Evolutionary conservation across 2,329 filamentous ascomycete species (phyloP), one percentile per base, ranked within the genome.

Genomic region (Stemphylium vesicarium): DNA sequence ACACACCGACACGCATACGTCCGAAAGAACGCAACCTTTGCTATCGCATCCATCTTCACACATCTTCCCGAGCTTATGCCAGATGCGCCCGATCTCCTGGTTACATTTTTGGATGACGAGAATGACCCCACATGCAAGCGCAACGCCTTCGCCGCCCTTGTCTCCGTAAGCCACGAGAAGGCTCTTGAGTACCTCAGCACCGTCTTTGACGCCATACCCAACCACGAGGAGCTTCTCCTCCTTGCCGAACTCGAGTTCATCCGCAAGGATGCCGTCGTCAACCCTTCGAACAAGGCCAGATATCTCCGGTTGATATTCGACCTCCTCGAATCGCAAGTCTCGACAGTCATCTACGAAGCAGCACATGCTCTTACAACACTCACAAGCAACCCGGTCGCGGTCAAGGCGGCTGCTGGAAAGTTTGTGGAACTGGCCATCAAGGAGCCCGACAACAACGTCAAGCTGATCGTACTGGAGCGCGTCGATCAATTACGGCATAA

Each of bases 361-460:
- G 95, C 95, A 4, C 97, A 94, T 1, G 96, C 94, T 11, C 83
- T 99, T 52, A 98, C 94, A 6, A 88, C 93, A 1, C 85, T 99
- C 48, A 99, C 95, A 16, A 96, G 86, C 77, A 99, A 99, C 78
- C 94, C 95, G 0, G 95, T 99, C 11, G 95, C 95, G 15, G 94
- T 99, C 56, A 99, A 98, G 80, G 95, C 95, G 22, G 95, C 95
- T 9, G 95, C 95, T 12, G 85, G 87, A 66, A 99, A 99, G 74
- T 95, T 99, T 75, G 96, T 98, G 62, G 95, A 99, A 77, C 83
- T 99, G 8, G 92, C 90, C 74, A 97, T 99, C 75, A 96, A 96
- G 79, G 95, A 98, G 78, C 89, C 95, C 0, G 95, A 99, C 76
- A 99, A 99, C 82, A 99, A 99, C 73, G 95, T 99, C 62, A 99